Base-by-base conservation (phyloP, 1,139 yeast species). In the Eremothecium gossypii region DNA sequence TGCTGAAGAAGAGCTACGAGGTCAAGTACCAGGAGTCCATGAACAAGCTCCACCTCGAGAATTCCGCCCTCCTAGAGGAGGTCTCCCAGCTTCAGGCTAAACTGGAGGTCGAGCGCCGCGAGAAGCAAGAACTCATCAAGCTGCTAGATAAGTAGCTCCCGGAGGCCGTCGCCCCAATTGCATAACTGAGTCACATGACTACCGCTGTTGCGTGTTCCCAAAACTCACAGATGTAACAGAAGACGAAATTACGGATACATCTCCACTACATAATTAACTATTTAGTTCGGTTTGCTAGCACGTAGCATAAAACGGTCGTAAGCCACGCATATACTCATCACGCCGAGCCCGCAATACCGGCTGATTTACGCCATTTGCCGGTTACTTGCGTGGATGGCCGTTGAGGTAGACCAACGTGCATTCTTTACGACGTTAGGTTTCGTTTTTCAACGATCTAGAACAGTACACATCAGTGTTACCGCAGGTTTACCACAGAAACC, bases 91-190 rank as follows among this genome's bases (percentile, higher is more conserved):
- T 76, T 33, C 69, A 67, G 36, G 61, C 66, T 28, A 69, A 69
- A 40, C 56, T 79, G 26, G 66, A 65, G 37, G 60, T 62, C 5
- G 84, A 77, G 50, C 66, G 72, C 27, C 60, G 60, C 20, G 83
- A 77, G 54, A 79, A 77, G 57, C 70, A 68, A 32, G 79, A 75
- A 47, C 64, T 79, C 32, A 69, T 76, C 10, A 65, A 67, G 45
- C 66, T 74, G 33, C 71, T 77, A 66, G 81, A 76, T 40, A 65
- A 66, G 28, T 38, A 31, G 38, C 10, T 23, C 8, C 8, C 6
- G 23, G 23, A 17, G 23, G 23, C 23, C 23, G 23, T 17, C 23
- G 23, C 23, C 5, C 23, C 23, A 17, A 17, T 17, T 17, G 23
- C 23, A 17, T 17, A 17, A 17, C 23, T 17, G 23, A 17, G 23